Evolutionary conservation across 2,329 filamentous ascomycete species (phyloP), one percentile per base, ranked within the genome.

Genomic region (Paraconiothyrium brasiliense): DNA sequence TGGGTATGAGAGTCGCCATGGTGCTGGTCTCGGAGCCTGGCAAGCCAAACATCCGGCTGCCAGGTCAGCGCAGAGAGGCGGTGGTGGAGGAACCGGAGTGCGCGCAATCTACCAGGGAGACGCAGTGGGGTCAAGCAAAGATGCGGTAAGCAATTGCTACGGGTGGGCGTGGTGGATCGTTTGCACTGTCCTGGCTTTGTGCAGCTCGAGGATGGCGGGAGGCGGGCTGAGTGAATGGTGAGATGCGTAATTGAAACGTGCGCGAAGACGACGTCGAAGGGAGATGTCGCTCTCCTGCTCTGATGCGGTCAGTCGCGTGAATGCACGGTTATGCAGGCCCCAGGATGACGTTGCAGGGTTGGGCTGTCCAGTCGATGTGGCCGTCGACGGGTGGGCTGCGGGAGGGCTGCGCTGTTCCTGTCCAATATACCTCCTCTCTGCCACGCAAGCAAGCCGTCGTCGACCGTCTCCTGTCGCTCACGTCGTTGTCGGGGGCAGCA

Each of bases 1-100:
- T 98, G 65, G 94, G 94, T 69, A 93, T 90, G 79, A 92, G 75
- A 58, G 74, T 75, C 62, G 75, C 68, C 77, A 79, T 79, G 63
- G 54, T 62, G 61, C 65, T 39, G 46, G 63, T 30, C n/a, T 46
- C 27, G 20, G 35, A 54, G 59, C 59, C 48, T 48, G 59, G 58
- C 54, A 41, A 54, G 60, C 32, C 58, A 54, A 37, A 47, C 30
- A 20, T 54, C n/a, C 27, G 61, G 48, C 61, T 58, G 61, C 54
- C 61, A 41, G 52, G 48, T 54, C 50, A 32, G 35, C 22, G 34
- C 32, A 49, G 20, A 20, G 54, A 48, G 37, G 44, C 54, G 54
- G 52, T 49, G 24, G 57, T 57, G 54, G 49, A 54, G 54, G 59
- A 37, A 51, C 49, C 22, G 58, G 59, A 20, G 20, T 20, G 24